Conservation (phyloP, 371 early-diverging fungal genomes). For the Haplosporangium sp. region DNA sequence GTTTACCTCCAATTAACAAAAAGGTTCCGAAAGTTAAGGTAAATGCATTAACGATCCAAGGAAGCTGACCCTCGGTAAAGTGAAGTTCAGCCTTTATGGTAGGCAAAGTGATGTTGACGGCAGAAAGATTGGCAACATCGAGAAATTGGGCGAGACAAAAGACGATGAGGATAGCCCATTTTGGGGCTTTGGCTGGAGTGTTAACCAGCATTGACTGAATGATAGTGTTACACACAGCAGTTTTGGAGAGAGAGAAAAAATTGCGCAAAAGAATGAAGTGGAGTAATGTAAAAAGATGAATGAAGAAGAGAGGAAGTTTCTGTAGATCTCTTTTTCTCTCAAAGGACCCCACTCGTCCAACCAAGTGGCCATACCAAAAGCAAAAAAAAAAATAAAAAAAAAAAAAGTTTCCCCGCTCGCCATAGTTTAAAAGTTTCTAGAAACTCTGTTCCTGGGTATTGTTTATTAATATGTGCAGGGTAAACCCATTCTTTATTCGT, state of each 20-base stretch:
- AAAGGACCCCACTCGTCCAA: too few species aligned
- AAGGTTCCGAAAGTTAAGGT: conserved; percentile 62
- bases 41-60: conserved; percentile 61
- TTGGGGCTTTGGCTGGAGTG: conserved; percentile 22
- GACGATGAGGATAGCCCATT: conserved; percentile 47
- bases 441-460: too few species aligned
- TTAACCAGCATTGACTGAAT: conserved; percentile 6
- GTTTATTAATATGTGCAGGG: too few species aligned
- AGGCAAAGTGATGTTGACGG: conserved; percentile 57
- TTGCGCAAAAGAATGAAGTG: too few species aligned
- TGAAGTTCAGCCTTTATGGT: conserved; percentile 52
- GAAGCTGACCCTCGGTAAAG: conserved; percentile 43
- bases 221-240: background rate
- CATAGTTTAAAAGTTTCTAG: too few species aligned
- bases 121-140: conserved; percentile 54
- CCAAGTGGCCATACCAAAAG: too few species aligned
- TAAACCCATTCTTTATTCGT: too few species aligned
- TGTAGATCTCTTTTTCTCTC: too few species aligned
- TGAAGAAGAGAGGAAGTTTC: too few species aligned
- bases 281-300: too few species aligned
- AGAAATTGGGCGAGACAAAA: conserved; percentile 55
- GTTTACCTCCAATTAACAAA: conserved; percentile 60
- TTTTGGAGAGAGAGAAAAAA: background rate
- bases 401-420: too few species aligned
- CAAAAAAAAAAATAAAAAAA: too few species aligned